Conservation (phyloP, 73 alveolate genomes). For the Stentor coeruleus region DNA sequence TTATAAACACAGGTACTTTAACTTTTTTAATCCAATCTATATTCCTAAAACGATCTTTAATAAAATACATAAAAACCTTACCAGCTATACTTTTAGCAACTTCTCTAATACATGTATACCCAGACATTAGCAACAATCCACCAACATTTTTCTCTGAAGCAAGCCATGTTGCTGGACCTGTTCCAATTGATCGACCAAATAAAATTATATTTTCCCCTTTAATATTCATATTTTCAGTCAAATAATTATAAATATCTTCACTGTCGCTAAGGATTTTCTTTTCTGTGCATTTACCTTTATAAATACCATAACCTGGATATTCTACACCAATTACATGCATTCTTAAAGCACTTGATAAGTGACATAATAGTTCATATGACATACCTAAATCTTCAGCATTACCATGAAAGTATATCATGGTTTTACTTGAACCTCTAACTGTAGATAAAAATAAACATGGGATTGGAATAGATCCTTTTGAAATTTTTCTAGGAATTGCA, state of each 20-base stretch:
- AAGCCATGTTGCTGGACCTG: slow-evolving; percentile 86
- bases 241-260: slow-evolving; percentile 43
- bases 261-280: slow-evolving; percentile 64
- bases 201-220: slow-evolving; percentile 62
- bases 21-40: slow-evolving; percentile 66
- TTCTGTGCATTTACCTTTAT: slow-evolving; percentile 65
- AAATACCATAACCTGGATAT: slow-evolving; percentile 90
- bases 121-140: slow-evolving; percentile 71
- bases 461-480: slow-evolving; percentile 6
- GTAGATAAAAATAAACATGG: slow-evolving; percentile 53
- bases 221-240: slow-evolving; percentile 7
- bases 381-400: slow-evolving; percentile 93
- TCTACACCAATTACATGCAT: slow-evolving; percentile 85
- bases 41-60: slow-evolving; percentile 75
- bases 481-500: slow-evolving; percentile 54
- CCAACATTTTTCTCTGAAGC: slow-evolving; percentile 70
- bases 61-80: slow-evolving; percentile 45
- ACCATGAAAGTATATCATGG: slow-evolving; percentile 85
- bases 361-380: slow-evolving; percentile 69
- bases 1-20: slow-evolving; percentile 87
- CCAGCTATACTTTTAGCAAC: slow-evolving; percentile 79
- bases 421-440: slow-evolving; percentile 52
- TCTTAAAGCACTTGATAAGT: slow-evolving; percentile 54
- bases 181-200: slow-evolving; percentile 90
- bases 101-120: slow-evolving; percentile 75